Conservation (phyloP, 2,329 filamentous ascomycete species). For the Claviceps lovelessii region DNA sequence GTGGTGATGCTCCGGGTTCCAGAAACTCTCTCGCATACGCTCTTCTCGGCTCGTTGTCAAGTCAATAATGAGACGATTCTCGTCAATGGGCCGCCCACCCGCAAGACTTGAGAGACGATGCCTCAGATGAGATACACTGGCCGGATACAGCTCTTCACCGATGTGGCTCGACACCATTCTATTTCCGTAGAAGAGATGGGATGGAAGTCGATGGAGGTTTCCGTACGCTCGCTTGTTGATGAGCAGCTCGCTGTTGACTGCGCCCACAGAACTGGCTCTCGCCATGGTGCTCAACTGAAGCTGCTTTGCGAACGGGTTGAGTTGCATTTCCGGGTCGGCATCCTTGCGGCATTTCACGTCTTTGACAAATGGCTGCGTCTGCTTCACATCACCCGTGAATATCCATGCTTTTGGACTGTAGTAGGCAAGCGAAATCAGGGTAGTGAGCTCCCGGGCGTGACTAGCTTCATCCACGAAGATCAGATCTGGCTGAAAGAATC, state of each 20-base stretch:
- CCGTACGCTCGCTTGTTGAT: conserved; percentile 25
- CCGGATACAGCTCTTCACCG: conserved; percentile 12
- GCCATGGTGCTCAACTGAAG: conserved; percentile 24
- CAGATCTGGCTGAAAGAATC: conserved; percentile 62
- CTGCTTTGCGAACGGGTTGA: conserved; percentile 20
- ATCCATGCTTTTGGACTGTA: conserved; percentile 30
- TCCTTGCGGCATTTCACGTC: conserved; percentile 11
- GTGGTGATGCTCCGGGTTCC: conserved; percentile 23
- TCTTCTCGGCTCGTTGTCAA: conserved; percentile 15
- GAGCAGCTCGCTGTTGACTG: conserved; percentile 19
- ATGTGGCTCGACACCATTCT: conserved; percentile 23
- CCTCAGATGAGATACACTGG: conserved; percentile 15
- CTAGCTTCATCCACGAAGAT: conserved; percentile 66
- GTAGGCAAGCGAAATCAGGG: conserved; percentile 29
- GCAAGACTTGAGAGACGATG: conserved; percentile 16
- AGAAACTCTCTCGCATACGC: conserved; percentile 21
- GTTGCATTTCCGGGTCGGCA: conserved; percentile 9
- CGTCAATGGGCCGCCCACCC: conserved; percentile 7
- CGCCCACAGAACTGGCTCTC: conserved; percentile 19
- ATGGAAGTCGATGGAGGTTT: conserved; percentile 26
- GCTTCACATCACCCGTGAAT: conserved; percentile 30
- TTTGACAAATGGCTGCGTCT: conserved; percentile 29
- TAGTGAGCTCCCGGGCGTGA: conserved; percentile 31
- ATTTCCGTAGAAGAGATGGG: conserved; percentile 26
- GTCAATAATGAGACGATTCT: conserved; percentile 25